These are phyloP conservation scores for Aegilops speltoides DNA, from an alignment of 176 grass and related monocot genomes.

Conservation along the genomic window DNA sequence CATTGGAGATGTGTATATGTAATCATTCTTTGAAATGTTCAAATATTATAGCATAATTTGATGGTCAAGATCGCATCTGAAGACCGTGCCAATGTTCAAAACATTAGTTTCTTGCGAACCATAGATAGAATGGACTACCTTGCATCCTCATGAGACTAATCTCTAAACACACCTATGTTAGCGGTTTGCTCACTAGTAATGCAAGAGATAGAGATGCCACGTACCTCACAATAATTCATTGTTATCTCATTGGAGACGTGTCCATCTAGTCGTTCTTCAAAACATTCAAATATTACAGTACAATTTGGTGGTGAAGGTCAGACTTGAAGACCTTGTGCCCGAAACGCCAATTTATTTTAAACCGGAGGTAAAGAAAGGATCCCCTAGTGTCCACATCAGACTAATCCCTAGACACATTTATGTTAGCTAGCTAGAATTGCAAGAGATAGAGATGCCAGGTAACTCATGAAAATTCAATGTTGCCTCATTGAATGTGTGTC, in stretches of 20 bases:
- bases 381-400: background rate
- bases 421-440: background rate
- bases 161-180: background rate
- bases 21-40: no score
- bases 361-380: background rate
- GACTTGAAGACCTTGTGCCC: no score
- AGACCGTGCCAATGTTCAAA: no score
- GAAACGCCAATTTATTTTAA: no score
- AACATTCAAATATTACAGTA: background rate
- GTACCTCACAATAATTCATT: background rate
- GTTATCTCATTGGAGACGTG: background rate
- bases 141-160: background rate
- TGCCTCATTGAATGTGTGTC: no score
- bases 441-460: background rate
- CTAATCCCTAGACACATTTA: background rate
- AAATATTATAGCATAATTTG: background rate
- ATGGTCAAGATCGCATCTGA: no score
- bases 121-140: background rate
- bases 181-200: background rate
- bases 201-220: background rate
- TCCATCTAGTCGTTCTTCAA: background rate
- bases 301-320: background rate
- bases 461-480: background rate
- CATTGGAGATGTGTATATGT: background rate
- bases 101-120: no score